These are phyloP conservation scores for Candida manassasensis DNA, from an alignment of 805 yeast species.

Conservation along the genomic window DNA sequence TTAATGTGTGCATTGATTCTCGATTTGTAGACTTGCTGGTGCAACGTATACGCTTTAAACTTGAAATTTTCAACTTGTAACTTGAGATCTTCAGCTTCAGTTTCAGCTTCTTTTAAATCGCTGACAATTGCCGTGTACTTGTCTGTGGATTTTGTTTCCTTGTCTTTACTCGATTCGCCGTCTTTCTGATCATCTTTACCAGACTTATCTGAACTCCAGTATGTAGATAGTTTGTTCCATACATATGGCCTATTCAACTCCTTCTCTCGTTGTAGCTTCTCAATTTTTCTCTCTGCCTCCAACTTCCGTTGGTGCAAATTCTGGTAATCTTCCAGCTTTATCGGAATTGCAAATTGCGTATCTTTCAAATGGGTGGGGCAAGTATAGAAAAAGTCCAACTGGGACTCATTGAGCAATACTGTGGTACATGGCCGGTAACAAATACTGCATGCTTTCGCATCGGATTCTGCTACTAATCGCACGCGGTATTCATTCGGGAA, in stretches of 20 bases:
- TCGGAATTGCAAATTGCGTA: slow-evolving; percentile 39
- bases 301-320: slow-evolving; percentile 18
- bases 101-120: slow-evolving; percentile 15
- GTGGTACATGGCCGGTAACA: slow-evolving; percentile 47
- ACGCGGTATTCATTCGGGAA: slow-evolving; percentile 38
- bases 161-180: slow-evolving; percentile 12
- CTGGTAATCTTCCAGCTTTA: slow-evolving; percentile 32
- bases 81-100: slow-evolving; percentile 15
- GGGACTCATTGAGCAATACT: slow-evolving; percentile 44
- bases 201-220: slow-evolving; percentile 8
- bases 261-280: slow-evolving; percentile 18
- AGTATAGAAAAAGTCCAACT: slow-evolving; percentile 49
- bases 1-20: slow-evolving; percentile 36
- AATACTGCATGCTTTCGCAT: slow-evolving; percentile 42
- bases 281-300: slow-evolving; percentile 15
- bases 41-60: slow-evolving; percentile 37
- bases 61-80: slow-evolving; percentile 21
- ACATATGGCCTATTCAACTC: slow-evolving; percentile 28
- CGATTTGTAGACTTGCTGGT: slow-evolving; percentile 36
- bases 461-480: slow-evolving; percentile 38
- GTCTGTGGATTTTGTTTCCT: slow-evolving; percentile 6
- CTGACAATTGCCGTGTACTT: slow-evolving; percentile 14
- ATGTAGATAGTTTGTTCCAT: slow-evolving; percentile 26
- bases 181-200: slow-evolving; percentile 9
- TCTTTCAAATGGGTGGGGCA: slow-evolving; percentile 48